Conservation (phyloP, 805 yeast genomes). For the Metschnikowia colocasiae region DNA sequence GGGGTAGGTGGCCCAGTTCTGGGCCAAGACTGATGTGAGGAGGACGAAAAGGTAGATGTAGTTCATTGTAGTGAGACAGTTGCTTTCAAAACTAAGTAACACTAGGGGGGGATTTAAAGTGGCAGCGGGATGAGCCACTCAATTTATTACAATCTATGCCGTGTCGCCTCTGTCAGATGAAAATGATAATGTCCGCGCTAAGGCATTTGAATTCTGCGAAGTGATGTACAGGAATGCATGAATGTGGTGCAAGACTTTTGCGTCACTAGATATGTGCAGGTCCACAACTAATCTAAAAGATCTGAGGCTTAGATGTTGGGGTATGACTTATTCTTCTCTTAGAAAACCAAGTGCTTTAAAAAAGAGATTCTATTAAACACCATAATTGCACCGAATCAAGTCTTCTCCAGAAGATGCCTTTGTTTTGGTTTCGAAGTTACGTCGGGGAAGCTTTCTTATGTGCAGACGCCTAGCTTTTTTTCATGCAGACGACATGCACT, state of each 20-base stretch:
- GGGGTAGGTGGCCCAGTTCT: slow-evolving; percentile 43
- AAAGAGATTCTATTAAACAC: no score
- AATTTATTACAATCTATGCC: not conserved
- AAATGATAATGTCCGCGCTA: slow-evolving; percentile 2
- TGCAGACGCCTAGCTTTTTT: slow-evolving; percentile 5
- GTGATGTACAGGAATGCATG: not conserved
- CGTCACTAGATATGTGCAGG: not conserved
- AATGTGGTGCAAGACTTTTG: not conserved
- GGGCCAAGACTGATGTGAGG: slow-evolving; percentile 21
- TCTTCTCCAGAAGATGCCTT: no score
- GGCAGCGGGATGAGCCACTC: not conserved
- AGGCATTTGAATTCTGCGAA: not conserved
- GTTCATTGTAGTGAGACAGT: not conserved
- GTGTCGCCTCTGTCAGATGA: not conserved
- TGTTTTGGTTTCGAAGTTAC: not conserved
- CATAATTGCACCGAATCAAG: no score
- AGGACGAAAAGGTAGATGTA: slow-evolving; percentile 5
- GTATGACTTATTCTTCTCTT: no score
- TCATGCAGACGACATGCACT: not conserved
- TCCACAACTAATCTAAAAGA: not conserved
- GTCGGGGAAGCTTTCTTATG: not conserved
- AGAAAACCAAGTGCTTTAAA: no score
- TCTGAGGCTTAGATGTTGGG: not conserved
- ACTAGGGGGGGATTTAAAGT: no score
- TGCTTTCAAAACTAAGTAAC: no score